Percentiles rank a stretch among this genome's conserved stretches.
Conservation (phyloP, 768 basidiomycete species). For the Tylopilus rubrobrunneus region DNA sequence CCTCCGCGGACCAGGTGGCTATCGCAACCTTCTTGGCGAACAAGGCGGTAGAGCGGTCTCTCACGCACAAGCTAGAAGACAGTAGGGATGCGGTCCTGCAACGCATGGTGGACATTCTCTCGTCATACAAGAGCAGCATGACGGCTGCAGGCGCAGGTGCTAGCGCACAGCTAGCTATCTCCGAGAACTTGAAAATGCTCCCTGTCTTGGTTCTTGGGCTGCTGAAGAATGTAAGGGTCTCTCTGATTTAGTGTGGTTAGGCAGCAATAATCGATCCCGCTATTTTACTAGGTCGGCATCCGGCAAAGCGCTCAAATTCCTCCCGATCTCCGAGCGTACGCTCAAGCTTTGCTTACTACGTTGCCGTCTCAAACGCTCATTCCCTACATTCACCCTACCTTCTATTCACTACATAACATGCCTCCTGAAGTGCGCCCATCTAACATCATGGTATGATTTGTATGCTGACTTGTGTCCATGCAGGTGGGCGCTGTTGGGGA, state of each 20-base stretch:
- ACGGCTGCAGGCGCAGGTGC: slow-evolving; percentile 91
- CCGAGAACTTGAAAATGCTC: slow-evolving; percentile 92
- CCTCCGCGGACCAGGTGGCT: slow-evolving; percentile 86
- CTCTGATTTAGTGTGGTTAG: background rate
- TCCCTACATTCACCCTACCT: slow-evolving; percentile 91
- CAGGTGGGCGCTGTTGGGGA: slow-evolving; percentile 92
- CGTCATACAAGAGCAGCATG: slow-evolving; percentile 94
- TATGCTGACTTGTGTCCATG: slow-evolving; percentile 2
- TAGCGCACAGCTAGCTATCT: slow-evolving; percentile 87
- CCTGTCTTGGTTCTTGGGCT: slow-evolving; percentile 87
- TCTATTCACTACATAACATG: slow-evolving; percentile 98
- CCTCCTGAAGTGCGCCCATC: slow-evolving; percentile 64
- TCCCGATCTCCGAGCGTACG: slow-evolving; percentile 92
- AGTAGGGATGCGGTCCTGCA: slow-evolving; percentile 81
- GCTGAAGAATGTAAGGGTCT: slow-evolving; percentile 80
- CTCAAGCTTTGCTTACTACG: slow-evolving; percentile 87
- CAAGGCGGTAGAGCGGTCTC: slow-evolving; percentile 87
- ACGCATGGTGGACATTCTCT: slow-evolving; percentile 79
- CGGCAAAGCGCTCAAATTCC: slow-evolving; percentile 97
- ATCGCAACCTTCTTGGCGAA: slow-evolving; percentile 81
- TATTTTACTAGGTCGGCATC: slow-evolving; percentile 67
- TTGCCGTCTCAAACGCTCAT: slow-evolving; percentile 87
- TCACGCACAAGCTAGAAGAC: slow-evolving; percentile 86
- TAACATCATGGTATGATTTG: background rate
- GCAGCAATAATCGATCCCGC: background rate